Conservation (phyloP, 164 flowering plant species). For the Dillenia turbinata region DNA sequence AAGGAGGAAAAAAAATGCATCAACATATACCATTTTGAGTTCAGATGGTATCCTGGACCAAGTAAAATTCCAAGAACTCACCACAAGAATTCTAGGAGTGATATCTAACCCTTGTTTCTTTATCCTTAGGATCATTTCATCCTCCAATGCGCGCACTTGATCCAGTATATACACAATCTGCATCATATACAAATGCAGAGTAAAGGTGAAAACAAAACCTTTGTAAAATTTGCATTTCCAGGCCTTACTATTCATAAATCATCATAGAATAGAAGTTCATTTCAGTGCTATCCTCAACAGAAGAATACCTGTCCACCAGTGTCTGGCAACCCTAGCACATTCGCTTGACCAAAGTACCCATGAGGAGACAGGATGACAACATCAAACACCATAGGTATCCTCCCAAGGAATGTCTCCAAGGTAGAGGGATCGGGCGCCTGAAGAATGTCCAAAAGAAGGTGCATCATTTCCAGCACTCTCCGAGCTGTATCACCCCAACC, state of each 20-base stretch:
- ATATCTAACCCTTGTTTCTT: conserved; percentile 73
- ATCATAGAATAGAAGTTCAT: neutral
- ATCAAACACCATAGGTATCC: conserved; percentile 94
- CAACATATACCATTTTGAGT: too few relatives aligned
- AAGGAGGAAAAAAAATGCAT: conserved; percentile 2
- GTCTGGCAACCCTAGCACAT: conserved; percentile 95
- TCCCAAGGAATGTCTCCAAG: conserved; percentile 83
- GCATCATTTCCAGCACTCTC: conserved; percentile 66
- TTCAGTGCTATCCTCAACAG: neutral
- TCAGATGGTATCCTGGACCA: neutral
- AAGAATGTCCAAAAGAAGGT: conserved; percentile 81
- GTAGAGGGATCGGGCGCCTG: conserved; percentile 95
- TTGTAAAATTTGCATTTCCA: neutral
- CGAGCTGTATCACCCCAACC: conserved; percentile 93
- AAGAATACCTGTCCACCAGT: conserved; percentile 91
- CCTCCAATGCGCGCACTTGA: conserved; percentile 96
- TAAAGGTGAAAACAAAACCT: neutral
- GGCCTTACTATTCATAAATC: neutral
- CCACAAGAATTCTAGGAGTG: conserved; percentile 84
- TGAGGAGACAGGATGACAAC: conserved; percentile 90
- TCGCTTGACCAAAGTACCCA: conserved; percentile 98
- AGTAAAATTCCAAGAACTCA: conserved; percentile 22
- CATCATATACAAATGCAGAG: conserved; percentile 3
- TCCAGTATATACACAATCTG: conserved; percentile 93
- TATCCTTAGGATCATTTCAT: conserved; percentile 78